These are phyloP conservation scores for Phycomyces blakesleeanus DNA, from an alignment of 192 early-diverging fungal species.

Conservation along the genomic window DNA sequence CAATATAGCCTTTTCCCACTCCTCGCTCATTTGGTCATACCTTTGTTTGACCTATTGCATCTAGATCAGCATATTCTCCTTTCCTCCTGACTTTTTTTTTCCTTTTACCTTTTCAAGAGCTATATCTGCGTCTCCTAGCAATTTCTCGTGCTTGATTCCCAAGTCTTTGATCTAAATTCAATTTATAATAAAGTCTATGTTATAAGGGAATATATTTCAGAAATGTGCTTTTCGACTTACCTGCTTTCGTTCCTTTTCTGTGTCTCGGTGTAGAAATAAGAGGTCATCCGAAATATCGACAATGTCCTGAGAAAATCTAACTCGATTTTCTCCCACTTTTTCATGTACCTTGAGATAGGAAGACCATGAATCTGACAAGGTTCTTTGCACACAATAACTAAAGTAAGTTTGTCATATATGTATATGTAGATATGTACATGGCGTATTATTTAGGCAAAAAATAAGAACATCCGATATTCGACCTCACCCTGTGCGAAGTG, in stretches of 20 bases:
- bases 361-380: constrained; percentile 69
- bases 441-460: background rate
- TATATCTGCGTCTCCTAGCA: background rate
- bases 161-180: background rate
- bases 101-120: background rate
- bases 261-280: constrained; percentile 65
- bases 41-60: constrained; percentile 60
- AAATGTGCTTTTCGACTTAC: constrained; percentile 30
- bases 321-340: constrained; percentile 69
- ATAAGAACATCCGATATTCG: too few relatives aligned
- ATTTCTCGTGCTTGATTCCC: background rate
- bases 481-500: too few relatives aligned
- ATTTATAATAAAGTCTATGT: background rate
- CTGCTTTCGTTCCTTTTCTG: constrained; percentile 73
- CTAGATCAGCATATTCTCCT: background rate
- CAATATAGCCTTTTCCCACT: constrained; percentile 80
- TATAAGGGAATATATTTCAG: background rate
- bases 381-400: constrained; percentile 34
- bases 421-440: background rate
- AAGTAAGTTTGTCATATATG: background rate
- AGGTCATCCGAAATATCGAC: constrained; percentile 79
- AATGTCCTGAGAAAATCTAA: constrained; percentile 69
- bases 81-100: background rate
- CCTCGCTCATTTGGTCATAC: constrained; percentile 76
- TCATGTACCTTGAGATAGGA: constrained; percentile 80